Evolutionary conservation across 2,329 filamentous ascomycete genomes (phyloP).

Genomic region (Podosphaera aphanis): DNA sequence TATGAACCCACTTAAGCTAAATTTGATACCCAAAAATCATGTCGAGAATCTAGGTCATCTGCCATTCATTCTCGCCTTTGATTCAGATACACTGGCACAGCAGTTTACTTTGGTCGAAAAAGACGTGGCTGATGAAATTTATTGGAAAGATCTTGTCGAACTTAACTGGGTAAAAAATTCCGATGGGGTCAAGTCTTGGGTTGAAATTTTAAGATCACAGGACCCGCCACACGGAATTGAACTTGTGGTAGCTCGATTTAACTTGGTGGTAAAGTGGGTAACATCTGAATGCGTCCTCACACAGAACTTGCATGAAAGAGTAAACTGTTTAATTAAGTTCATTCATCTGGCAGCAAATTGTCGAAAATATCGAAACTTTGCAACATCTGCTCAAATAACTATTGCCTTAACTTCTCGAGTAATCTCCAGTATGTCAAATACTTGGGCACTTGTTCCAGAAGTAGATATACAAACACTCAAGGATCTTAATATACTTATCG

Average conservation of each 20-base stretch:
- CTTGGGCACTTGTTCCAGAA: conserved; percentile 46
- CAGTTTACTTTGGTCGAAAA: conserved; percentile 74
- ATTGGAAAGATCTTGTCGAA: conserved; percentile 71
- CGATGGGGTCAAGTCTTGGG: conserved; percentile 50
- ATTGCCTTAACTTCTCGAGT: conserved; percentile 56
- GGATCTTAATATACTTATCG: conserved; percentile 49
- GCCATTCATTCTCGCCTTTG: conserved; percentile 61
- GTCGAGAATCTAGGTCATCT: conserved; percentile 27
- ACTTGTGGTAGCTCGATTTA: conserved; percentile 67
- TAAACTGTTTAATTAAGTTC: conserved; percentile 54
- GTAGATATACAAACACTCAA: conserved; percentile 41
- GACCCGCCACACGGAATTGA: conserved; percentile 52
- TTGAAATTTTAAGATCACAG: conserved; percentile 51
- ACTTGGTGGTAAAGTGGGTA: conserved; percentile 72
- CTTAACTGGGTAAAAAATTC: conserved; percentile 58
- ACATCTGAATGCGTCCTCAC: conserved; percentile 61
- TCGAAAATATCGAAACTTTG: conserved; percentile 56
- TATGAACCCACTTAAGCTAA: conserved; percentile 9
- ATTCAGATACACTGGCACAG: conserved; percentile 55
- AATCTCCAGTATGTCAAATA: conserved; percentile 39
- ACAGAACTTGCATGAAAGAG: conserved; percentile 45
- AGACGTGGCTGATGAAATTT: conserved; percentile 63
- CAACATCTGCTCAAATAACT: conserved; percentile 60
- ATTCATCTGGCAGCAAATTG: conserved; percentile 63
- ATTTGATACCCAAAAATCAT: conserved; percentile 11